Percentiles rank a stretch among this genome's conserved stretches.
Evolutionary conservation across 2,329 filamentous ascomycete species (phyloP).

Genomic region (Penicillium sp.): DNA sequence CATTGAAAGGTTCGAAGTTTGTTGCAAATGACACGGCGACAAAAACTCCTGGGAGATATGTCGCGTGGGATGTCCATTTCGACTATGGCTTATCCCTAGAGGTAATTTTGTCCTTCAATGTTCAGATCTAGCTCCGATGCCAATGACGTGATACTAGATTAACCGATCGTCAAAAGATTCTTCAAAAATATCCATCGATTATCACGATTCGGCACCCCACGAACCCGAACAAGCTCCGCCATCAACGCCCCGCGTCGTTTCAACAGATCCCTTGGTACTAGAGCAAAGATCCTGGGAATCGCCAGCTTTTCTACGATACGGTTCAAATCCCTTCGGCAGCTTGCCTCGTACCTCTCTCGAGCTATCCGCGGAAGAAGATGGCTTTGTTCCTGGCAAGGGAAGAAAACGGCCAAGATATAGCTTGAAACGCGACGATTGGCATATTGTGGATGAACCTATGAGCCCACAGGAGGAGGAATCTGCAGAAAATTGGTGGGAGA

Average conservation of each 20-base stretch:
- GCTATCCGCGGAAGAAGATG: conserved; percentile 67
- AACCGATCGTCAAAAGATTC: conserved; percentile 21
- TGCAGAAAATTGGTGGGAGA: conserved; percentile 2
- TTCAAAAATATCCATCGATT: neutral
- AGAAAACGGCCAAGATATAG: conserved; percentile 71
- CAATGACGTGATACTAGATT: conserved; percentile 23
- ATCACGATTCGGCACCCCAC: conserved; percentile 13
- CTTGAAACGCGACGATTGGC: conserved; percentile 69
- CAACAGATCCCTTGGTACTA: conserved; percentile 16
- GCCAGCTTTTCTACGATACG: conserved; percentile 75
- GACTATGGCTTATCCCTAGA: conserved; percentile 36
- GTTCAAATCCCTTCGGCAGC: conserved; percentile 67
- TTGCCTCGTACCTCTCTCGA: conserved; percentile 65
- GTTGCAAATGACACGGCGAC: conserved; percentile 52
- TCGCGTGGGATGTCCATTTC: conserved; percentile 59
- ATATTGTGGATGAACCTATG: conserved; percentile 67
- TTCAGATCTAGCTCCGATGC: neutral
- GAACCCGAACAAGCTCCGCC: conserved; percentile 20
- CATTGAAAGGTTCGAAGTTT: conserved; percentile 69
- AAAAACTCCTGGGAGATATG: conserved; percentile 56
- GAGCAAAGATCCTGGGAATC: conserved; percentile 64
- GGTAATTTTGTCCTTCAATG: conserved; percentile 24
- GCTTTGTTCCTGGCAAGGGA: conserved; percentile 58
- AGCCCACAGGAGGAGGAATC: conserved; percentile 60
- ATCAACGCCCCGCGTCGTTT: conserved; percentile 27